phyloP scores from a whole-genome alignment of 2,329 filamentous ascomycete species.

The Aspergillus sp. region DNA sequence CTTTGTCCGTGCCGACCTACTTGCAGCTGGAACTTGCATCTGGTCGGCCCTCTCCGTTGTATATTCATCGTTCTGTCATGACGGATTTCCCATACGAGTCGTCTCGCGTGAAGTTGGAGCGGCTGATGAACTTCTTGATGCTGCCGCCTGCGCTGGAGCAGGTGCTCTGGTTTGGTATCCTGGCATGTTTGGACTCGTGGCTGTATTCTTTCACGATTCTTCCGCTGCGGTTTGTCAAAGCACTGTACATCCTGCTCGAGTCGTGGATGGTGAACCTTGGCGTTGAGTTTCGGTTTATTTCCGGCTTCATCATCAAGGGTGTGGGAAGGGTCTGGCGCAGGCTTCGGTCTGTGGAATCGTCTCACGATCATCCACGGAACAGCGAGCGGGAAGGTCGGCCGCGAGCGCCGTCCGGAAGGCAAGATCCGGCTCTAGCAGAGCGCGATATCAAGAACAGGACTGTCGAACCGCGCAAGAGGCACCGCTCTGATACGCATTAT shows the following conservation, averaged over 20 bases:
- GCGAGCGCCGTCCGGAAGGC: conserved; percentile 15
- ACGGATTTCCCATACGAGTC: conserved; percentile 81
- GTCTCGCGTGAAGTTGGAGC: conserved; percentile 85
- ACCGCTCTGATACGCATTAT: conserved; percentile 28
- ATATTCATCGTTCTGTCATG: conserved; percentile 58
- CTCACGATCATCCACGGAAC: conserved; percentile 14
- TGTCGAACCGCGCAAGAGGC: conserved; percentile 24
- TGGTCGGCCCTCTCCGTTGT: conserved; percentile 59
- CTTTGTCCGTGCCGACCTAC: conserved; percentile 63
- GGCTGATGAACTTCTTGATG: conserved; percentile 82
- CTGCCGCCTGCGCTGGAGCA: conserved; percentile 80
- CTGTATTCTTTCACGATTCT: conserved; percentile 95
- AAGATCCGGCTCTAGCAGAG: conserved; percentile 16
- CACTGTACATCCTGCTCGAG: conserved; percentile 69
- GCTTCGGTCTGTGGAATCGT: conserved; percentile 28
- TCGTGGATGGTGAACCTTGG: conserved; percentile 75
- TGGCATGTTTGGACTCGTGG: conserved; percentile 94
- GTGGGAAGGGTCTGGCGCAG: conserved; percentile 75
- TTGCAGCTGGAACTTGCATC: conserved; percentile 65
- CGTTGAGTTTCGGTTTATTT: conserved; percentile 70
- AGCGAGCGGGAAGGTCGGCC: conserved; percentile 21
- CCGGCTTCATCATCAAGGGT: conserved; percentile 75
- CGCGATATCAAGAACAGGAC: conserved; percentile 20
- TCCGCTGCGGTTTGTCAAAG: conserved; percentile 81
- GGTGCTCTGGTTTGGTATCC: conserved; percentile 79